phyloP scores from a whole-genome alignment of 2,329 filamentous ascomycete genomes.

The Lachnellula suecica region DNA sequence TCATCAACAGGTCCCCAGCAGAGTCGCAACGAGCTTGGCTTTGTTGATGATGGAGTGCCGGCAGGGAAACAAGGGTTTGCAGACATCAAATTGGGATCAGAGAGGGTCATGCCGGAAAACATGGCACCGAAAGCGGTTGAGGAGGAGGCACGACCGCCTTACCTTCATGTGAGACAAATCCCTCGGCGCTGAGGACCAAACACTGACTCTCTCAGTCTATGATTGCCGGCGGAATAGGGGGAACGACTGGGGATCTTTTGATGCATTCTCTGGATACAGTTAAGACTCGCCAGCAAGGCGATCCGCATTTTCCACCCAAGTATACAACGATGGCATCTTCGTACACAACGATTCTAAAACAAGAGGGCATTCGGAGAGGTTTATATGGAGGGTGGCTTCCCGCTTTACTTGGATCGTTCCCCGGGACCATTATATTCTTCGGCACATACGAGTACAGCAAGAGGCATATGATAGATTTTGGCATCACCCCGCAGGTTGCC shows the following conservation, averaged over 20 bases:
- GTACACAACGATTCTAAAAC: slow-evolving; percentile 88
- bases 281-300: slow-evolving; percentile 96
- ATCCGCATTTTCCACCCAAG: slow-evolving; percentile 87
- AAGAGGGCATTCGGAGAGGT: slow-evolving; percentile 83
- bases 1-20: slow-evolving; percentile 29
- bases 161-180: slow-evolving; percentile 56
- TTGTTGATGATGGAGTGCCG: slow-evolving; percentile 37
- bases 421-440: slow-evolving; percentile 92
- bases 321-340: slow-evolving; percentile 89
- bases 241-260: slow-evolving; percentile 90
- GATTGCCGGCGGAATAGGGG: slow-evolving; percentile 91
- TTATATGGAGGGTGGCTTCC: slow-evolving; percentile 93
- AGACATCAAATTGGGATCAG: slow-evolving; percentile 31
- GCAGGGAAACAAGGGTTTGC: slow-evolving; percentile 29
- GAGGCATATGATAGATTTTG: slow-evolving; percentile 79
- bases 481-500: slow-evolving; percentile 77
- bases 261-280: slow-evolving; percentile 99
- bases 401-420: slow-evolving; percentile 87
- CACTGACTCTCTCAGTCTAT: slow-evolving; percentile 64
- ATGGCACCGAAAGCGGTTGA: slow-evolving; percentile 38
- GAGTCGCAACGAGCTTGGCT: slow-evolving; percentile 29
- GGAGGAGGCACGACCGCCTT: slow-evolving; percentile 54
- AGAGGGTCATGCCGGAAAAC: slow-evolving; percentile 21
- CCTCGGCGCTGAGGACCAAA: slow-evolving; percentile 8
- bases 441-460: slow-evolving; percentile 97